A percentile compares a stretch with the other conserved stretches of the same genome.
phyloP scores from a whole-genome alignment of 2,329 filamentous ascomycete species.

The Ophiobolus disseminans region DNA sequence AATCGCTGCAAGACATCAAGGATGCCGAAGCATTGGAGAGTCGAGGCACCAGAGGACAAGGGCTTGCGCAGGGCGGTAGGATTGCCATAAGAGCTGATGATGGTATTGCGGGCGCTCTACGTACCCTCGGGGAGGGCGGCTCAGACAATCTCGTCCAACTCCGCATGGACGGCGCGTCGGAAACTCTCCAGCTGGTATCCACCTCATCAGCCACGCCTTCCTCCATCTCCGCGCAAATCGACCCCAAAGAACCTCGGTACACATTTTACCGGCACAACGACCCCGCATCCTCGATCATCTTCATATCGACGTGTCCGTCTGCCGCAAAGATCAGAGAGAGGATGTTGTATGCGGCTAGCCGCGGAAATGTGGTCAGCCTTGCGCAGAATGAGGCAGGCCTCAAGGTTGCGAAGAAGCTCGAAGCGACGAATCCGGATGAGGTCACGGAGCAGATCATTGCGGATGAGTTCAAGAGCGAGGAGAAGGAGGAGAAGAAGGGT shows the following conservation, averaged over 20 bases:
- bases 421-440: constrained; percentile 70
- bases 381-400: constrained; percentile 72
- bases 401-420: constrained; percentile 71
- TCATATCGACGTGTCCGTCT: constrained; percentile 82
- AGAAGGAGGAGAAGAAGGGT: constrained; percentile 70
- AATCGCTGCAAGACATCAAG: constrained; percentile 73
- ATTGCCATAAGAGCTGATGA: constrained; percentile 64
- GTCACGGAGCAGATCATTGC: constrained; percentile 71
- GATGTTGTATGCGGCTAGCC: constrained; percentile 79
- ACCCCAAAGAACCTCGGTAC: constrained; percentile 73
- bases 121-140: constrained; percentile 61
- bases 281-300: constrained; percentile 66
- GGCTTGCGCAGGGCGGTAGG: constrained; percentile 40
- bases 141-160: constrained; percentile 67
- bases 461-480: constrained; percentile 73
- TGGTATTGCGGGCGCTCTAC: constrained; percentile 70
- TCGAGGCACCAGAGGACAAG: constrained; percentile 67
- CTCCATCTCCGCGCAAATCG: constrained; percentile 67
- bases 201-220: constrained; percentile 61
- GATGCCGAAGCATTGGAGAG: constrained; percentile 77
- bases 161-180: constrained; percentile 74
- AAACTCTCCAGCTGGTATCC: constrained; percentile 72
- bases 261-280: constrained; percentile 77
- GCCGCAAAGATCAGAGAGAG: constrained; percentile 78
- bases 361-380: constrained; percentile 66